Evolutionary conservation across 768 basidiomycete species (phyloP).

Genomic region (Russula virescens): DNA sequence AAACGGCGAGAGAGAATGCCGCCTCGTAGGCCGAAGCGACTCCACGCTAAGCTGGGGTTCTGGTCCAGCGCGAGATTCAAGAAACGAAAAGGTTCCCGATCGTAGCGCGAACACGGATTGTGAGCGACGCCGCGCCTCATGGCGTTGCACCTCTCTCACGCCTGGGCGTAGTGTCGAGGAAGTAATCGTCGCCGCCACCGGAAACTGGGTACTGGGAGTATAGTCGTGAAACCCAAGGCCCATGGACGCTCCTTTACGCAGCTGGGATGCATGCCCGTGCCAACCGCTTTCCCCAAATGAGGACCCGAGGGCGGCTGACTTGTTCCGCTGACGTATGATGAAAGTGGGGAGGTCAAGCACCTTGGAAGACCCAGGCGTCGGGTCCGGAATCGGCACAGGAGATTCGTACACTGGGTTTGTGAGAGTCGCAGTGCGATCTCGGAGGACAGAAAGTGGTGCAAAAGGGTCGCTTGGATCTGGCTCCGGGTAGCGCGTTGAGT

Average conservation of each 20-base stretch:
- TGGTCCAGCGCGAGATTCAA: slow-evolving; percentile 11
- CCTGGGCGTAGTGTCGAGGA: slow-evolving; percentile 7
- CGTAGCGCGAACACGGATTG: slow-evolving; percentile 28
- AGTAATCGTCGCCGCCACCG: background rate
- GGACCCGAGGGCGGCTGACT: background rate
- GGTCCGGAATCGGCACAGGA: slow-evolving; percentile 7
- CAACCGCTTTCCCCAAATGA: slow-evolving; percentile 12
- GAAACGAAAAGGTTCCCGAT: slow-evolving; percentile 22
- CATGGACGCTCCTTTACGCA: slow-evolving; percentile 20
- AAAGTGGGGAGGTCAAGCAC: slow-evolving; percentile 19
- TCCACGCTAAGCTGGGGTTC: slow-evolving; percentile 6
- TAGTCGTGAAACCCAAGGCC: slow-evolving; percentile 10
- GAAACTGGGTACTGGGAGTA: background rate
- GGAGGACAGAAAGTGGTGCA: slow-evolving; percentile 59
- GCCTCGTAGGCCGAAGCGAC: background rate
- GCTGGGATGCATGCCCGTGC: slow-evolving; percentile 9
- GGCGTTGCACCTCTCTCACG: slow-evolving; percentile 14
- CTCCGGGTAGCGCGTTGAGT: slow-evolving; percentile 52
- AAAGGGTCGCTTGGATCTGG: slow-evolving; percentile 70
- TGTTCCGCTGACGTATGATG: slow-evolving; percentile 9
- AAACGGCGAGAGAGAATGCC: slow-evolving; percentile 13
- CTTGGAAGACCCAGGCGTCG: background rate
- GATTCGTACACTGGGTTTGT: slow-evolving; percentile 8
- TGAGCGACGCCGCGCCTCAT: slow-evolving; percentile 31
- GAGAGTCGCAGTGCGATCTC: slow-evolving; percentile 38